Evolutionary conservation across 1,284 basidiomycete species (phyloP).

Genomic region (Porogramme epimiltina): DNA sequence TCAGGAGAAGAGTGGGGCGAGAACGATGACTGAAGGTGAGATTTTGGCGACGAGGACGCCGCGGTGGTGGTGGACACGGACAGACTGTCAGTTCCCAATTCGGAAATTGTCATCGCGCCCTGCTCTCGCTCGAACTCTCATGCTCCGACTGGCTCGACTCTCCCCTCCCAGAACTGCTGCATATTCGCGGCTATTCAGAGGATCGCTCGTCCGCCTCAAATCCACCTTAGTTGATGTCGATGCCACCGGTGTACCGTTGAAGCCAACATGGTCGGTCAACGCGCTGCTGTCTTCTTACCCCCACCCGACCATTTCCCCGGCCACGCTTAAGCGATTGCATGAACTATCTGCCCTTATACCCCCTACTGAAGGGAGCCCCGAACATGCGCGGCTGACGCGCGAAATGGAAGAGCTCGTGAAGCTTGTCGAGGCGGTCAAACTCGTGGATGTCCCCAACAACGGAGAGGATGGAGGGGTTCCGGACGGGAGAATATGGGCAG

Average conservation of each 20-base stretch:
- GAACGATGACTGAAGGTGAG: background rate
- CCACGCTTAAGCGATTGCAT: conserved; percentile 63
- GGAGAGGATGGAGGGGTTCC: conserved; percentile 32
- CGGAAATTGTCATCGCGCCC: conserved; percentile 12
- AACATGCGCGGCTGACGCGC: conserved; percentile 48
- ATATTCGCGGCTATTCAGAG: background rate
- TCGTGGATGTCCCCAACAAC: conserved; percentile 47
- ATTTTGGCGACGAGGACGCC: conserved; percentile 2
- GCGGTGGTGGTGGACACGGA: conserved; percentile 15
- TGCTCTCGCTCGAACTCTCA: conserved; percentile 7
- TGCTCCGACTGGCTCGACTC: conserved; percentile 11
- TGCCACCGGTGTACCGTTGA: conserved; percentile 57
- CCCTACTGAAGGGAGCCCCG: conserved; percentile 54
- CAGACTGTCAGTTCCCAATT: conserved; percentile 10
- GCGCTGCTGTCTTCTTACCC: conserved; percentile 75
- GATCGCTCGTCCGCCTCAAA: background rate
- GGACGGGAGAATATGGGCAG: conserved; percentile 48
- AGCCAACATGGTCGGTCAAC: conserved; percentile 77
- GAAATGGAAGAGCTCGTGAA: conserved; percentile 72
- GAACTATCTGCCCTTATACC: conserved; percentile 69
- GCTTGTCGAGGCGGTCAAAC: conserved; percentile 76
- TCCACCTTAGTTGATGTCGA: conserved; percentile 42
- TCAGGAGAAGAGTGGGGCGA: background rate
- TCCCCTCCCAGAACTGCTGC: background rate
- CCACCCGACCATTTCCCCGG: conserved; percentile 55